Evolutionary conservation across 2,329 filamentous ascomycete species (phyloP).

Genomic region (Zymoseptoria passerinii): DNA sequence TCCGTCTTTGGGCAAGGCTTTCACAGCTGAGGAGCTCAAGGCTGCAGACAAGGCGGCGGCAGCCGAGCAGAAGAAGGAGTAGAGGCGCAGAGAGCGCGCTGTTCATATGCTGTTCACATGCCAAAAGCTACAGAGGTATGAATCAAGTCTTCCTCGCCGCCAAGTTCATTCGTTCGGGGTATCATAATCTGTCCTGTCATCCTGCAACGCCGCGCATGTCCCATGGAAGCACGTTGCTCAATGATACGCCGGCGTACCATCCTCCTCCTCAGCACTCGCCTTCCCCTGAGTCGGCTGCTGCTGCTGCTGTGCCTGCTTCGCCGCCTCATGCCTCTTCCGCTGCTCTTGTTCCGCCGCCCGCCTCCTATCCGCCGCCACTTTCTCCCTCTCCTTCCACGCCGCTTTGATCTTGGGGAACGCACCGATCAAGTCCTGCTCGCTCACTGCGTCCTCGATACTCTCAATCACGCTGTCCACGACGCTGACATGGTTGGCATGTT

Average conservation of each 20-base stretch:
- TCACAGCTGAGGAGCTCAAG: conserved; percentile 4
- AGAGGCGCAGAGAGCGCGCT: not conserved
- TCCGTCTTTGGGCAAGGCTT: conserved; percentile 10
- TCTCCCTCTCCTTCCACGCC: conserved; percentile 63
- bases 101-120: not conserved
- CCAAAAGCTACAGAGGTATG: not conserved
- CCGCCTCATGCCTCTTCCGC: conserved; percentile 12
- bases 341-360: conserved; percentile 11
- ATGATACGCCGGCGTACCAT: conserved; percentile 20
- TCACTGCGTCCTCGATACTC: conserved; percentile 80
- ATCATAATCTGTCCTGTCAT: not conserved
- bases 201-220: not conserved
- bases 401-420: conserved; percentile 64
- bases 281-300: not conserved
- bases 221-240: conserved; percentile 5
- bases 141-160: not conserved
- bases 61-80: not conserved
- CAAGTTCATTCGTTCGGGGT: not conserved
- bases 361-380: conserved; percentile 10
- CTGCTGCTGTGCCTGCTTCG: conserved; percentile 9
- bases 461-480: conserved; percentile 81
- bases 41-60: not conserved
- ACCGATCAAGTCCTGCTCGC: conserved; percentile 67
- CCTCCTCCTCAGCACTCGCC: conserved; percentile 7
- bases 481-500: conserved; percentile 77